Percentiles rank a stretch among this genome's conserved stretches.
These are phyloP conservation scores for Purpureocillium takamizusanense DNA, from an alignment of 2,329 filamentous ascomycete species.

Conservation along the genomic window DNA sequence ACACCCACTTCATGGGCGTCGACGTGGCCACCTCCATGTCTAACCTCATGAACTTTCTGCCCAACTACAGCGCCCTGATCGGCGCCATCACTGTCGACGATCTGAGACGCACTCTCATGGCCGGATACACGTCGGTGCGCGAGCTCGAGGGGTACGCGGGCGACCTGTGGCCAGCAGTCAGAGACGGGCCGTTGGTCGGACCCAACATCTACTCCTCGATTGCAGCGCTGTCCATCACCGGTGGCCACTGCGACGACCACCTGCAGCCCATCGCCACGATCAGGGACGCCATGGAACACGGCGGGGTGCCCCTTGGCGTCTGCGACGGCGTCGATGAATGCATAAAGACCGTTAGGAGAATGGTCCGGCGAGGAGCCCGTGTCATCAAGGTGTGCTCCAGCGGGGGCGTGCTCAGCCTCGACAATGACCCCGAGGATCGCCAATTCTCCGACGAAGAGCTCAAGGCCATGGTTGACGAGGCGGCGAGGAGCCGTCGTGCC, in stretches of 20 bases:
- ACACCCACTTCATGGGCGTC: conserved; percentile 36
- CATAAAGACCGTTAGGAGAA: conserved; percentile 25
- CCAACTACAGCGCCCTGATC: conserved; percentile 5
- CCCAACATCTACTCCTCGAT: conserved; percentile 39
- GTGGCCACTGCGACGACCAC: conserved; percentile 35
- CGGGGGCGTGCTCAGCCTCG: conserved; percentile 28
- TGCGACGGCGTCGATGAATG: conserved; percentile 31
- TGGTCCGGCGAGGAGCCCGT: conserved; percentile 29
- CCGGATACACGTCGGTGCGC: conserved; percentile 41
- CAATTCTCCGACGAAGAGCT: conserved; percentile 31
- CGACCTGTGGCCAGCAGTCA: conserved; percentile 31
- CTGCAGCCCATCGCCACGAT: conserved; percentile 21
- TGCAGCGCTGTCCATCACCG: conserved; percentile 34
- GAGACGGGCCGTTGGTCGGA: conserved; percentile 33
- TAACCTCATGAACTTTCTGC: conserved; percentile 2
- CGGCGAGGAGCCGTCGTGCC: conserved; percentile 22
- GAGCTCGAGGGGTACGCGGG: conserved; percentile 38
- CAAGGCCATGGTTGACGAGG: conserved; percentile 26
- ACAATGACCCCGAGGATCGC: conserved; percentile 27
- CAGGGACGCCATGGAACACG: conserved; percentile 20
- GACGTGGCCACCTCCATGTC: conserved; percentile 2
- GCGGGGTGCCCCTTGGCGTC: conserved; percentile 22
- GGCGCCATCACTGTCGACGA: conserved; percentile 11
- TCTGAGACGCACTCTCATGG: conserved; percentile 28
- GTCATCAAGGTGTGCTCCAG: conserved; percentile 31